These are phyloP conservation scores for Stygiomarasmius scandens DNA, from an alignment of 1,284 basidiomycete genomes.

Conservation along the genomic window DNA sequence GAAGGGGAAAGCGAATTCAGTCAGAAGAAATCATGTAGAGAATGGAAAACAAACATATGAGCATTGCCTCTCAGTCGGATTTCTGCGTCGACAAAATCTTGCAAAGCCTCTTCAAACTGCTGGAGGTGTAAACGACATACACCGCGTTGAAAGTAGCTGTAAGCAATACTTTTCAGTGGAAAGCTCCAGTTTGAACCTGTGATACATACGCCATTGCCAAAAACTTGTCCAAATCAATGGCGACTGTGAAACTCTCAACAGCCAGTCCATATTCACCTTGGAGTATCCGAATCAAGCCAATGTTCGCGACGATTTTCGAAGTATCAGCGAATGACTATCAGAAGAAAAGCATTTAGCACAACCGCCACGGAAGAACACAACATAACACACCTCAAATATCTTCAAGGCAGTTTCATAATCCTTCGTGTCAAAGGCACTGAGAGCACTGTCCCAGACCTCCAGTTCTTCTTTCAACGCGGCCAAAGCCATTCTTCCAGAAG, in stretches of 20 bases:
- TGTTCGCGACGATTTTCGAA: constrained; percentile 64
- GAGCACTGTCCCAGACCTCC: constrained; percentile 59
- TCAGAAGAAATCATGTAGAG: constrained; percentile 11
- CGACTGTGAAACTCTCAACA: constrained; percentile 53
- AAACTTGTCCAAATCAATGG: constrained; percentile 57
- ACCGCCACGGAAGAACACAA: neutral
- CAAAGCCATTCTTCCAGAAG: constrained; percentile 7
- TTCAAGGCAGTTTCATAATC: constrained; percentile 54
- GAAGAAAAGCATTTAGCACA: neutral
- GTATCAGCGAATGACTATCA: constrained; percentile 51
- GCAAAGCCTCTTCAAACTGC: constrained; percentile 52
- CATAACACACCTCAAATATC: constrained; percentile 46
- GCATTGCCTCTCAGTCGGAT: constrained; percentile 58
- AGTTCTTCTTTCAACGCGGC: constrained; percentile 40
- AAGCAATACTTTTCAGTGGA: too few relatives aligned
- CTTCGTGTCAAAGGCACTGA: constrained; percentile 58
- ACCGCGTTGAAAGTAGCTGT: constrained; percentile 62
- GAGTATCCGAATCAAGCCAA: constrained; percentile 64
- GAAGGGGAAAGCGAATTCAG: neutral
- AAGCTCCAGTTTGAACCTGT: too few relatives aligned
- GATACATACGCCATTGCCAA: constrained; percentile 57
- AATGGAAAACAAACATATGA: constrained; percentile 42
- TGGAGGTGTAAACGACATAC: constrained; percentile 58
- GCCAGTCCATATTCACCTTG: constrained; percentile 59
- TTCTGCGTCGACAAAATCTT: constrained; percentile 60